Evolutionary conservation across 495 filamentous ascomycete species (phyloP).

Genomic region (Trichoderma orchidacearum): DNA sequence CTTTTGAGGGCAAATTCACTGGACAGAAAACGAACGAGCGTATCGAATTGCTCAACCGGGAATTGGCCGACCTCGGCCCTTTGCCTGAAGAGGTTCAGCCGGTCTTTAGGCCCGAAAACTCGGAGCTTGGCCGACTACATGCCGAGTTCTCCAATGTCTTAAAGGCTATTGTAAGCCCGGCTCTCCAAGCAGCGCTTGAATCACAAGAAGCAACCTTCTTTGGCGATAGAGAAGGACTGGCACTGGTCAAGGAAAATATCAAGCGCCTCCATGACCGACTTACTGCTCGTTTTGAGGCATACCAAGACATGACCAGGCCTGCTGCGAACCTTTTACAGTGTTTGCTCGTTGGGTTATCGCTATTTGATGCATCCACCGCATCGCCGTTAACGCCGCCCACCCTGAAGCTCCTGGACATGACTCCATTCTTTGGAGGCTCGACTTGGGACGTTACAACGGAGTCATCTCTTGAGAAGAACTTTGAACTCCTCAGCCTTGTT

Average conservation of each 20-base stretch:
- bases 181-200: conserved; percentile 12
- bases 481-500: conserved; percentile 31
- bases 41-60: conserved; percentile 41
- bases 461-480: conserved; percentile 21
- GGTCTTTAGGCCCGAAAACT: conserved; percentile 56
- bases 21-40: conserved; percentile 53
- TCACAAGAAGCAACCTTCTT: conserved; percentile 14
- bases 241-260: conserved; percentile 58
- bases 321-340: conserved; percentile 70
- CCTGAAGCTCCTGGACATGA: conserved; percentile 18
- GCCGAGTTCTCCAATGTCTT: conserved; percentile 70
- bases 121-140: conserved; percentile 58
- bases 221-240: conserved; percentile 18
- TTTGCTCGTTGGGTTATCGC: conserved; percentile 59
- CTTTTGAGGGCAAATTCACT: conserved; percentile 54
- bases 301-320: conserved; percentile 72
- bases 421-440: conserved; percentile 51
- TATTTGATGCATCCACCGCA: conserved; percentile 30
- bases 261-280: conserved; percentile 53
- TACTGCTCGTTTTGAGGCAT: conserved; percentile 50
- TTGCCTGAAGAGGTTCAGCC: conserved; percentile 34
- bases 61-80: conserved; percentile 47
- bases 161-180: conserved; percentile 44
- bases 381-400: conserved; percentile 1
- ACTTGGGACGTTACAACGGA: conserved; percentile 8